Conservation (phyloP, 2,329 filamentous ascomycete species). For the Dryadomyces quercus-mongolicae region DNA sequence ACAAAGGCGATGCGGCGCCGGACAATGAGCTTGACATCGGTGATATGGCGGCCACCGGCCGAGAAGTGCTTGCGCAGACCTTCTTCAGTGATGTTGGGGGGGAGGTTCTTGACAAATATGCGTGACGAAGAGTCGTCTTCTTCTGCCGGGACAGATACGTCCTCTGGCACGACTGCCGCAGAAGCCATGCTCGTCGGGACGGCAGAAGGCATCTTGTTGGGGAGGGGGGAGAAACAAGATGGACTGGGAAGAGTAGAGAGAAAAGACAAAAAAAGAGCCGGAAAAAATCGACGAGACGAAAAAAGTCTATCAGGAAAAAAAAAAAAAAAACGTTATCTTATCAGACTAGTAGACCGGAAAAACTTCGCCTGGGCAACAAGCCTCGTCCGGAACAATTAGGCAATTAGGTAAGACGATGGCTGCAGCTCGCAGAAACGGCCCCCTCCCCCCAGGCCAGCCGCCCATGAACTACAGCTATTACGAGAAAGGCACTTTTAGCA, state of each 20-base stretch:
- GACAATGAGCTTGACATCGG: slow-evolving; percentile 84
- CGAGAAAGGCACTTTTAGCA: background rate
- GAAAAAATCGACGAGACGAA: background rate
- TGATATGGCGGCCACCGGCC: slow-evolving; percentile 58
- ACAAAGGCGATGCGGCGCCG: slow-evolving; percentile 90
- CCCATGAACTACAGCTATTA: too few relatives aligned
- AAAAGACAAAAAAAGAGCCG: background rate
- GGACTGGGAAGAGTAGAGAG: background rate
- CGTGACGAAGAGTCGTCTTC: slow-evolving; percentile 44
- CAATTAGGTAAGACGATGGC: too few relatives aligned
- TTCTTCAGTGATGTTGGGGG: slow-evolving; percentile 71
- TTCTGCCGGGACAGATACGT: background rate
- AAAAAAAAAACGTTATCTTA: slow-evolving; percentile 13
- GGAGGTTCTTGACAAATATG: slow-evolving; percentile 71
- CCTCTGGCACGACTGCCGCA: background rate
- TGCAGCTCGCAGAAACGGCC: too few relatives aligned
- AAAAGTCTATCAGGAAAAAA: background rate
- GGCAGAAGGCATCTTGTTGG: slow-evolving; percentile 3
- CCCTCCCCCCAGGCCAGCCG: too few relatives aligned
- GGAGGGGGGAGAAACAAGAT: background rate
- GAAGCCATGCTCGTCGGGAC: background rate
- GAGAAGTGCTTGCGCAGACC: slow-evolving; percentile 87
- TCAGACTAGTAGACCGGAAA: slow-evolving; percentile 4
- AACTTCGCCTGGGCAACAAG: background rate
- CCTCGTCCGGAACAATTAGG: background rate